Evolutionary conservation across 768 basidiomycete genomes (phyloP), one percentile per base, ranked within the genome.

Genomic region (Lanmaoa pseudosensibilis): DNA sequence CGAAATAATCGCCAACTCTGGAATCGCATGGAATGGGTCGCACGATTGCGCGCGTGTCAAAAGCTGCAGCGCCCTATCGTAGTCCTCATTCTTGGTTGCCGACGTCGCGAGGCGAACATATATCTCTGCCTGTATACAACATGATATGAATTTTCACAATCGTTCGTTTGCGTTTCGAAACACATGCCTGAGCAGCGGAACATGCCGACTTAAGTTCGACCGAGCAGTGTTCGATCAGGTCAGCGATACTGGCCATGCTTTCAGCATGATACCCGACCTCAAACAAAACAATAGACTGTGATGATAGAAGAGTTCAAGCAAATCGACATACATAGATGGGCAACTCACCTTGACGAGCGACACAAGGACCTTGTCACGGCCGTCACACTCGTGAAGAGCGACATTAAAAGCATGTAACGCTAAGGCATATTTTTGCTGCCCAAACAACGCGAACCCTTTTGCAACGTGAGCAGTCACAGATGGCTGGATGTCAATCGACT

Each of bases 401-500:
- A 39, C 18, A n/a, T 25, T 46, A 8, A 56, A 52, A 5, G 55
- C 55, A 15, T 50, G 41, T 18, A 38, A 13, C 10, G 55, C 55
- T 19, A 6, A 2, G n/a, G 45, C 32, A 25, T 56, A 46, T 30
- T 46, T 39, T 32, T 21, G 50, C 25, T 38, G 25, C 18, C 55
- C 55, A 38, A 56, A 56, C 30, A 56, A 30, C 11, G 50, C 50
- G 39, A 56, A 39, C 1, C 50, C 55, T 21, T 53, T 56, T 4
- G 55, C 50, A 2, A 56, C 23, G 12, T 56, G 37, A 34, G 36
- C 50, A 19, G 38, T 13, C 5, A 56, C 55, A 9, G 55, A 56
- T 7, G 55, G 44, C n/a, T 56, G 50, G 10, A 56, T 56, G 8
- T 39, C 44, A 6, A 52, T 56, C 5, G 55, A 56, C 55, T 56